Evolutionary conservation across 2,329 filamentous ascomycete genomes (phyloP).

Genomic region (Aureobasidium sp.): DNA sequence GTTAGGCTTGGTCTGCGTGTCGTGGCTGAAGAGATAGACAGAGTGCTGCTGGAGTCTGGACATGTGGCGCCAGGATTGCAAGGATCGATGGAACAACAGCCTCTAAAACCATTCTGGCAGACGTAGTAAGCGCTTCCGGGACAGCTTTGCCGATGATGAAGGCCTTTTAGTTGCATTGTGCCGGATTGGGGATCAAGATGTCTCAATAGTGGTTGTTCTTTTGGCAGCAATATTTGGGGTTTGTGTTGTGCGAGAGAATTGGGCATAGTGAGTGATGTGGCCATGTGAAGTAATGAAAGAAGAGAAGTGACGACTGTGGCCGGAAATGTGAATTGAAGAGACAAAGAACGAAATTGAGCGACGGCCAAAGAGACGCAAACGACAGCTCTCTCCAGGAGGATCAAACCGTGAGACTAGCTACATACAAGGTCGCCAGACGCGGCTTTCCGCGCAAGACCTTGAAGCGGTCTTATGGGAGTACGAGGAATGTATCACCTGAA

Average conservation of each 20-base stretch:
- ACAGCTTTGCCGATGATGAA: conserved; percentile 19
- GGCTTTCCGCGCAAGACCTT: background rate
- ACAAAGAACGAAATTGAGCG: conserved; percentile 1
- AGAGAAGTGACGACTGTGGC: background rate
- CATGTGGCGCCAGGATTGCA: conserved; percentile 21
- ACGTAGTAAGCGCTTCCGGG: conserved; percentile 20
- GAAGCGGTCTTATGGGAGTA: background rate
- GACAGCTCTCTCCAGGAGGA: background rate
- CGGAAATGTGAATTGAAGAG: background rate
- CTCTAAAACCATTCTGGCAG: conserved; percentile 24
- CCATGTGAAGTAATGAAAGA: background rate
- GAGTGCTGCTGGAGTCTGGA: conserved; percentile 15
- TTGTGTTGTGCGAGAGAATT: background rate
- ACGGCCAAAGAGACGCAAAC: conserved; percentile 4
- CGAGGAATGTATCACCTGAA: conserved; percentile 8
- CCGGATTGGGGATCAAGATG: background rate
- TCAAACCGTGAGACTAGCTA: background rate
- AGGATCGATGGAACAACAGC: conserved; percentile 24
- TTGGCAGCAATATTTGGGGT: background rate
- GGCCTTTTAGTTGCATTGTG: conserved; percentile 2
- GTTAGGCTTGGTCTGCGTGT: background rate
- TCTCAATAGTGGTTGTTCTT: background rate
- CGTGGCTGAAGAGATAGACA: background rate
- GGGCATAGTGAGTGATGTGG: background rate
- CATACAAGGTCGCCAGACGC: background rate